These are phyloP conservation scores for Pterocarpus santalinus DNA, from an alignment of 306 rosid genomes.

Conservation along the genomic window DNA sequence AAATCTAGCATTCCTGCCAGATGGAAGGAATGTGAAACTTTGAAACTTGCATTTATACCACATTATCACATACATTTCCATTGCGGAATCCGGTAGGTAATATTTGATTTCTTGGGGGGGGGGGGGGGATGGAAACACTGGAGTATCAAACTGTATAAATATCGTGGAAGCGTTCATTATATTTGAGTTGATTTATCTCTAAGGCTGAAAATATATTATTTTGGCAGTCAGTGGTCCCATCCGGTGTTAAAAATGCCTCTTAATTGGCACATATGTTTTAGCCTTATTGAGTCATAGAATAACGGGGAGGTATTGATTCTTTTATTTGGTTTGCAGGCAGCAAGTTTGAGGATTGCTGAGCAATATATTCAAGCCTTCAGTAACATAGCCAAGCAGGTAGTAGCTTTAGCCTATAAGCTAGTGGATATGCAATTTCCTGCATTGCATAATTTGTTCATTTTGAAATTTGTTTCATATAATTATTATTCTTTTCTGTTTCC, in stretches of 20 bases:
- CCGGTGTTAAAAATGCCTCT: conserved; percentile 26
- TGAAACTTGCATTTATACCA: too few relatives aligned
- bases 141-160: too few relatives aligned
- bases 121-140: too few relatives aligned
- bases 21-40: too few relatives aligned
- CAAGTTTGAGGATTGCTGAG: conserved; percentile 90
- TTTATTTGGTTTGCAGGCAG: conserved; percentile 77
- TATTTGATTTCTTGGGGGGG: too few relatives aligned
- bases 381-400: conserved; percentile 92
- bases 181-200: too few relatives aligned
- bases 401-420: not conserved
- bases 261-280: not conserved
- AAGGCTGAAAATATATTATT: not conserved
- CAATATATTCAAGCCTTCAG: conserved; percentile 87
- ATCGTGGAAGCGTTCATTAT: too few relatives aligned
- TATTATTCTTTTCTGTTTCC: not conserved
- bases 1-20: too few relatives aligned
- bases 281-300: not conserved
- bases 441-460: conserved; percentile 5
- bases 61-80: too few relatives aligned
- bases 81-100: too few relatives aligned
- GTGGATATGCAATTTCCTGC: conserved; percentile 20
- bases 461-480: conserved; percentile 3
- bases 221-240: not conserved
- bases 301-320: conserved; percentile 35